Conservation (phyloP, 1,284 basidiomycete genomes). For the Athelia psychrophila region DNA sequence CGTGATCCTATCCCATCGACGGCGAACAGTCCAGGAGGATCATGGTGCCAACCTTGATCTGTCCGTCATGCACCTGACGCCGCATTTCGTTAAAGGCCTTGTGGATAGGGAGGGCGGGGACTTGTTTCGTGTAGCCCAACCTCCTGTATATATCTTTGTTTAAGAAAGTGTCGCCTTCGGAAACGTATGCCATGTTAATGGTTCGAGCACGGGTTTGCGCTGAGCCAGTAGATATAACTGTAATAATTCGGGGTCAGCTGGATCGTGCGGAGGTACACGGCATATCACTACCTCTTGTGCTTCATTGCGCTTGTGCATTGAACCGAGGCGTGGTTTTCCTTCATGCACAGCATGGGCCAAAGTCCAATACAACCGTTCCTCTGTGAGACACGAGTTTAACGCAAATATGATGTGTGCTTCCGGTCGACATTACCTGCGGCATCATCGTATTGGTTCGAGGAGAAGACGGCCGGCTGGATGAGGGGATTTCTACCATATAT, state of each 20-base stretch:
- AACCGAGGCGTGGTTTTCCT: neutral
- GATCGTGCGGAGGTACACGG: neutral
- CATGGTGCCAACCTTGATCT: conserved; percentile 1
- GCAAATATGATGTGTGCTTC: too few relatives aligned
- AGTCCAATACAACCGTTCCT: neutral
- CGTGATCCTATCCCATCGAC: neutral
- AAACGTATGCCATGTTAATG: neutral
- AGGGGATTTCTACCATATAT: neutral
- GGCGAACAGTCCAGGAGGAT: neutral
- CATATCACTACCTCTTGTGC: neutral
- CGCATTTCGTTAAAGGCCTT: neutral
- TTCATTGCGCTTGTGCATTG: neutral
- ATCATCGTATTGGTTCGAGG: neutral
- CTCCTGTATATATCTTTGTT: neutral
- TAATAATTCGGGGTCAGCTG: neutral
- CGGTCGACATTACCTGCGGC: neutral
- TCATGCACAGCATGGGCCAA: neutral
- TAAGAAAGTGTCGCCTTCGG: neutral
- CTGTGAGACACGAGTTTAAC: neutral
- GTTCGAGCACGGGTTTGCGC: neutral
- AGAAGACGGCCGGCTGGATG: neutral
- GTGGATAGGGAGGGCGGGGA: neutral
- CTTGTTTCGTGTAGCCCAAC: conserved; percentile 1
- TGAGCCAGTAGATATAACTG: neutral
- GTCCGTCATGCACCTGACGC: neutral